Evolutionary conservation across 2,329 filamentous ascomycete species (phyloP).

Genomic region (Helotiales sp.): DNA sequence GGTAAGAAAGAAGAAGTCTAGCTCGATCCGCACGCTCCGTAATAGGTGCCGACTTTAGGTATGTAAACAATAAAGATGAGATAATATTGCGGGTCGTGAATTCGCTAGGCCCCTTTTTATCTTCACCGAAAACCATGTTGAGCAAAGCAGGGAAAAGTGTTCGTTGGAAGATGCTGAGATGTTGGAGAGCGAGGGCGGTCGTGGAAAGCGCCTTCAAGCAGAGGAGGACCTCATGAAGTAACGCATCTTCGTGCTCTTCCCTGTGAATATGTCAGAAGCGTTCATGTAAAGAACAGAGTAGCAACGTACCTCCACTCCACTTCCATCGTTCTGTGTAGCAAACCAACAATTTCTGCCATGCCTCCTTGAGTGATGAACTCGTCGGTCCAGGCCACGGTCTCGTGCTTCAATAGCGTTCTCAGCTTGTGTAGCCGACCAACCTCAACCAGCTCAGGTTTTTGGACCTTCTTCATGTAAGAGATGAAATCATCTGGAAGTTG

Average conservation of each 20-base stretch:
- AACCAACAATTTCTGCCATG: conserved; percentile 85
- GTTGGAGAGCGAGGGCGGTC: conserved; percentile 79
- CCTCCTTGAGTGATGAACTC: conserved; percentile 86
- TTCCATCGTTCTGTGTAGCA: conserved; percentile 89
- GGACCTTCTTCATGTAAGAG: conserved; percentile 76
- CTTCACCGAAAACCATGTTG: conserved; percentile 92
- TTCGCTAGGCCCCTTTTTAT: conserved; percentile 95
- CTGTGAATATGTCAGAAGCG: conserved; percentile 50
- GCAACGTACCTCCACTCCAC: conserved; percentile 85
- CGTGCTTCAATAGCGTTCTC: conserved; percentile 83
- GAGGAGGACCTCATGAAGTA: conserved; percentile 88
- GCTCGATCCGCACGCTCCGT: conserved; percentile 68
- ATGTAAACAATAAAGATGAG: conserved; percentile 84
- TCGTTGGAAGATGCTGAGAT: conserved; percentile 75
- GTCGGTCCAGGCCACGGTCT: conserved; percentile 95
- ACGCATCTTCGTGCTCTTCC: conserved; percentile 92
- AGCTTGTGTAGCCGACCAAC: conserved; percentile 96
- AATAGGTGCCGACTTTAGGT: conserved; percentile 68
- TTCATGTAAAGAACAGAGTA: not conserved
- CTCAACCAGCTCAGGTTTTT: conserved; percentile 80
- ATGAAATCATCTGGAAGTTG: conserved; percentile 83
- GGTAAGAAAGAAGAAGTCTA: conserved; percentile 71
- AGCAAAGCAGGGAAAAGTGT: conserved; percentile 85
- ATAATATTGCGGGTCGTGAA: conserved; percentile 92
- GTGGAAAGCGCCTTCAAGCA: conserved; percentile 95